Evolutionary conservation across 129 eudicot genomes (phyloP), one percentile per base, ranked within the genome.

Genomic region (Escallonia herrerae): DNA sequence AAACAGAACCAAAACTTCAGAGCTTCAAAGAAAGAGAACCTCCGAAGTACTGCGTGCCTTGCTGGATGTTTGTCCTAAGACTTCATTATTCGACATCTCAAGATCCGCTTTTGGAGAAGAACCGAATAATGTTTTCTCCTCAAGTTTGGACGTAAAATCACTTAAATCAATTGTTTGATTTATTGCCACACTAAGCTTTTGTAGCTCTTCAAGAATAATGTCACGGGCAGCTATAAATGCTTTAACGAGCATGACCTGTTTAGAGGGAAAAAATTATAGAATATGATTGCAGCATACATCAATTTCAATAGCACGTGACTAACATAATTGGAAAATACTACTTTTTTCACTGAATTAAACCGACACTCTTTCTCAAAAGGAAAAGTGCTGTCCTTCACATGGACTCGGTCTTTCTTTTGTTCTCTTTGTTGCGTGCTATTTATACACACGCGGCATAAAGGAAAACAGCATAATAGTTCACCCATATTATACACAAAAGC

Each of bases 151-250:
- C 67, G 85, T 68, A 45, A 88, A 68, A 67, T 78, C 89, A 49
- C 81, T 71, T 50, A 84, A 62, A 60, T 93, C 95, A 65, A 93
- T 72, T 58, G 77, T 50, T 72, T 81, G 79, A 69, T 84, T 73
- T 14, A 89, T 77, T 68, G 90, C 89, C 56, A 67, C 83, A 80
- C 99, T 82, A 33, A 93, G 87, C 56, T 79, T 86, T 46, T 68
- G 79, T 60, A 86, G 66, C 83, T 93, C 99, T 74, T 93, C 95
- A 42, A 83, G 77, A 66, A 93, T 77, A 72, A 76, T 76, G 72
- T 78, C 82, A 64, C 83, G 90, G 15, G 99, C 83, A 79, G 76
- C 64, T 70, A 85, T 72, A 54, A 93, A 76, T 40, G 90, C 82
- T 79, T 82, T 93, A 43, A 83, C 78, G 72, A 89, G 91, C 80